A percentile compares a stretch with the other conserved stretches of the same genome.
These are phyloP conservation scores for Yamagishiella unicocca DNA, from an alignment of 139 green algal species.

Conservation along the genomic window DNA sequence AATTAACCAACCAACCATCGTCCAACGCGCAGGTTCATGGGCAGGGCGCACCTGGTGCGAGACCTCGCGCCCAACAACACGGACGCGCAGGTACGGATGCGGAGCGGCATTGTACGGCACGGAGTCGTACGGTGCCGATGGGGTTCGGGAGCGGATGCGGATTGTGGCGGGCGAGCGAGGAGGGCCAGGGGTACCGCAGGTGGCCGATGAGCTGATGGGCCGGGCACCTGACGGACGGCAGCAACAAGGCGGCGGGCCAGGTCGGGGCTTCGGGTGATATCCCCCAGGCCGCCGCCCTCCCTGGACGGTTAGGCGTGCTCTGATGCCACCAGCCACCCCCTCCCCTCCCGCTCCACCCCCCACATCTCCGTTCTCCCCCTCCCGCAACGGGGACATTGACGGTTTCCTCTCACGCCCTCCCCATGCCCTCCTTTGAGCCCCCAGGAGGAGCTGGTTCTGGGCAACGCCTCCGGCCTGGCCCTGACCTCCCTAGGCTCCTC, in stretches of 20 bases:
- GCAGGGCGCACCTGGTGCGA: not conserved
- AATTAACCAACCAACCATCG: too few species aligned
- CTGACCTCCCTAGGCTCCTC: conserved; percentile 59
- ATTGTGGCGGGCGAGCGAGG: not conserved
- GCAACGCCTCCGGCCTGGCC: conserved; percentile 45
- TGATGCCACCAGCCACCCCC: not conserved
- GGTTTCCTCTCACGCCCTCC: not conserved
- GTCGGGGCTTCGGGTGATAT: not conserved
- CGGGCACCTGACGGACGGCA: not conserved
- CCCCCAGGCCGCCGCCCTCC: not conserved
- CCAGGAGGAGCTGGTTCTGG: conserved; percentile 9
- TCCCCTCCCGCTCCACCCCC: not conserved
- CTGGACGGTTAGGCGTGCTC: not conserved
- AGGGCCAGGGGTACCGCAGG: too few species aligned
- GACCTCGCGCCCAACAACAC: not conserved
- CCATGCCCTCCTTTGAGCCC: not conserved
- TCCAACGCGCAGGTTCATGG: conserved; percentile 42
- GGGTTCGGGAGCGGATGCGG: not conserved
- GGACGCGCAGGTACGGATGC: conserved; percentile 8
- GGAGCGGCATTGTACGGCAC: not conserved
- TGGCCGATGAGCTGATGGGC: too few species aligned
- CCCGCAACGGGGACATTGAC: not conserved
- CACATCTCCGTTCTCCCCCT: not conserved
- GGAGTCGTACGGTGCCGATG: not conserved
- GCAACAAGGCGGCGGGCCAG: not conserved